These are phyloP conservation scores for Pezicula rhizophila DNA, from an alignment of 2,329 filamentous ascomycete genomes.

Conservation along the genomic window DNA sequence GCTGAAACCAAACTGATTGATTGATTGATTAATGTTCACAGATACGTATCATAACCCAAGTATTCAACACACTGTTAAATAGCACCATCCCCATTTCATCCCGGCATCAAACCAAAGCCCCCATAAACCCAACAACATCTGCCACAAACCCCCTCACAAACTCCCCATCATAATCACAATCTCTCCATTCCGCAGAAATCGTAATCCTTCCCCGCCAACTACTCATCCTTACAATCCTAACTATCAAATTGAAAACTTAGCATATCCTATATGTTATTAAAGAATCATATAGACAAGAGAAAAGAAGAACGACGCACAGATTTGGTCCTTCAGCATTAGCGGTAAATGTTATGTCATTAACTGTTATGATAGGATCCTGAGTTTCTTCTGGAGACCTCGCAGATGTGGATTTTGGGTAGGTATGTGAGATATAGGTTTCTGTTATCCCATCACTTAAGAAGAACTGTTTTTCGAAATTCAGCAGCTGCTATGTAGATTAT, in stretches of 20 bases:
- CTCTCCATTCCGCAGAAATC: constrained; percentile 16
- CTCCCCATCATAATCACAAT: constrained; percentile 8
- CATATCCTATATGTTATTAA: background rate
- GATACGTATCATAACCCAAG: too few relatives aligned
- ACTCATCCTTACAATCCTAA: constrained; percentile 13
- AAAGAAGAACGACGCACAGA: constrained; percentile 5
- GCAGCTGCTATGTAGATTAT: background rate
- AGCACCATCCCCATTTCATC: too few relatives aligned
- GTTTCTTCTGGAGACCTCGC: background rate
- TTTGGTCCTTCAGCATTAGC: constrained; percentile 13
- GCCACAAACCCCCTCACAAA: constrained; percentile 8
- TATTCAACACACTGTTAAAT: too few relatives aligned
- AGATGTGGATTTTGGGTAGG: constrained; percentile 4
- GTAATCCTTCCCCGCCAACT: constrained; percentile 10
- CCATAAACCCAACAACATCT: constrained; percentile 10
- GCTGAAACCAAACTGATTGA: too few relatives aligned
- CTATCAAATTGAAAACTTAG: background rate
- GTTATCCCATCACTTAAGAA: constrained; percentile 18
- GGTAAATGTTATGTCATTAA: constrained; percentile 14
- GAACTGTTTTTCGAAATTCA: constrained; percentile 4
- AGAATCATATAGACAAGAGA: too few relatives aligned
- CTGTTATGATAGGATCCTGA: constrained; percentile 1
- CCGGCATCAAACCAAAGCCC: too few relatives aligned
- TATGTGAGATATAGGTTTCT: constrained; percentile 14
- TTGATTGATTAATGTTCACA: too few relatives aligned